These are phyloP conservation scores for Podospora sp. DNA, from an alignment of 495 filamentous ascomycete genomes.

Conservation along the genomic window DNA sequence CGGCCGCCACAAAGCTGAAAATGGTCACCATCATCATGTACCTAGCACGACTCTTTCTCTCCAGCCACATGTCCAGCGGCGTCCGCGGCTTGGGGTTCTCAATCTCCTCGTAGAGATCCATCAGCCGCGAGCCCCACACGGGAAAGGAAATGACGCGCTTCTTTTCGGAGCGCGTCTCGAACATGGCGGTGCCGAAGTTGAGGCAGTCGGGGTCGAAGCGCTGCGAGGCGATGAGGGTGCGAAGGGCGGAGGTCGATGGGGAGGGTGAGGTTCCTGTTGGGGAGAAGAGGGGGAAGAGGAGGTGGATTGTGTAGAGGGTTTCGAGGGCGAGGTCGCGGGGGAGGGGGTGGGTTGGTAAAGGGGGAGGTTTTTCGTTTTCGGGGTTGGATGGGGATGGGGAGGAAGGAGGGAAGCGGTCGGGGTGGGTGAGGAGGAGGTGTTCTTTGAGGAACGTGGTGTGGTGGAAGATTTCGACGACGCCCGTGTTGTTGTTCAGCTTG, in stretches of 20 bases:
- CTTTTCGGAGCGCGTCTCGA: neutral
- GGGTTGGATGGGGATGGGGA: too few relatives aligned
- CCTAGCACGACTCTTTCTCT: neutral
- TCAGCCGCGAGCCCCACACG: neutral
- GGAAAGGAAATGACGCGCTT: neutral
- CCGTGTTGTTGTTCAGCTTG: neutral
- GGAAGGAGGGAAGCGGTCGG: neutral
- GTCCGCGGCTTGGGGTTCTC: neutral
- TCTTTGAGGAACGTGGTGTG: neutral
- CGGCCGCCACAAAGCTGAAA: neutral
- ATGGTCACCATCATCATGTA: neutral
- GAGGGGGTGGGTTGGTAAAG: neutral
- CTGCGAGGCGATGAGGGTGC: neutral
- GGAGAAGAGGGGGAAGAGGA: neutral
- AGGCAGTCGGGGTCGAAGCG: neutral
- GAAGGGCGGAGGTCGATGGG: neutral
- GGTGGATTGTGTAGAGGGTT: neutral
- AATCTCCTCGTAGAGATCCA: neutral
- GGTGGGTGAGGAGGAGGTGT: neutral
- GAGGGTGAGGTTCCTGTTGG: neutral
- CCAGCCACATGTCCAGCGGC: neutral
- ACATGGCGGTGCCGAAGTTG: neutral
- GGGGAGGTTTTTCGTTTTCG: too few relatives aligned
- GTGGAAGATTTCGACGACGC: neutral
- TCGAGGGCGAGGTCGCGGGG: neutral